These are phyloP conservation scores for Excoecaria cochinchinensis DNA, from an alignment of 345 rosid genomes.

Conservation along the genomic window DNA sequence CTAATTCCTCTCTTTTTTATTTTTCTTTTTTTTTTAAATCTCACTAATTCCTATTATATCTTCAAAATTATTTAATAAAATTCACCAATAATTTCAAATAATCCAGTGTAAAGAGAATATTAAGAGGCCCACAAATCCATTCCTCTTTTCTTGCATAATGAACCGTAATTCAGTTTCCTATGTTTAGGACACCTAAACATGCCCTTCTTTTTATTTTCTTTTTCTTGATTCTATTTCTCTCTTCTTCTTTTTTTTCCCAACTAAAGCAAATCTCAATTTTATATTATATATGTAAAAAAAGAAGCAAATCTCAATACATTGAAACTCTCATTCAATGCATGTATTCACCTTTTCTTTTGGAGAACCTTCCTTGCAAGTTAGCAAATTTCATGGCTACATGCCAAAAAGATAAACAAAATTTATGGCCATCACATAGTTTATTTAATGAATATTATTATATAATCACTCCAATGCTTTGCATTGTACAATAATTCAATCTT, in stretches of 20 bases:
- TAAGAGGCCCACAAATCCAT: background rate
- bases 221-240: background rate
- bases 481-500: too few species aligned
- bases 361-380: slow-evolving; percentile 5
- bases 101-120: slow-evolving; percentile 7
- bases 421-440: too few species aligned
- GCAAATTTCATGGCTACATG: background rate
- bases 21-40: too few species aligned
- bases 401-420: background rate
- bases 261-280: too few species aligned
- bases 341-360: slow-evolving; percentile 2
- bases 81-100: slow-evolving; percentile 7
- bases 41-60: too few species aligned
- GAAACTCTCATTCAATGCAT: slow-evolving; percentile 24
- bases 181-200: background rate
- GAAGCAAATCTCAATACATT: slow-evolving; percentile 30
- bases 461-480: too few species aligned
- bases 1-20: too few species aligned
- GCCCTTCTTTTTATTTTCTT: background rate
- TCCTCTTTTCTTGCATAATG: background rate
- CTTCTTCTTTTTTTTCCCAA: too few species aligned
- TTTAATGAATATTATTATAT: too few species aligned
- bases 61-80: background rate
- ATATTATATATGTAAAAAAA: too few species aligned
- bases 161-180: slow-evolving; percentile 19